Evolutionary conservation across 2,329 filamentous ascomycete species (phyloP).

Genomic region (Ceratocystis albifundus): DNA sequence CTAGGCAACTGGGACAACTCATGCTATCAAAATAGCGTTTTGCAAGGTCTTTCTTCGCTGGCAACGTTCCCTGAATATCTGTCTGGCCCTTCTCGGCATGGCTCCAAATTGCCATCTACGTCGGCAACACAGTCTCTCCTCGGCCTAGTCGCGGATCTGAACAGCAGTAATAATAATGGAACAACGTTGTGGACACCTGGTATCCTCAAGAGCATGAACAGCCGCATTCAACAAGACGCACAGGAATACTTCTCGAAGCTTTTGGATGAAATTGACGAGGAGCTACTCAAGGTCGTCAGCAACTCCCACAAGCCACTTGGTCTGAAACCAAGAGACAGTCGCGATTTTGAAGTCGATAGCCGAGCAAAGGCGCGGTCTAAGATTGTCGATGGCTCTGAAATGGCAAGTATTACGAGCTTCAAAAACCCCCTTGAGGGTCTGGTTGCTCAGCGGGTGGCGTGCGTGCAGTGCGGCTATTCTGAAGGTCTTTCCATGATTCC

Average conservation of each 20-base stretch:
- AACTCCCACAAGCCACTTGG: conserved; percentile 11
- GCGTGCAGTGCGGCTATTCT: conserved; percentile 71
- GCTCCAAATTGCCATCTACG: conserved; percentile 24
- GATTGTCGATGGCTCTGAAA: conserved; percentile 32
- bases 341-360: conserved; percentile 34
- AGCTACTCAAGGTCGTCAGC: conserved; percentile 44
- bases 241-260: conserved; percentile 95
- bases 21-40: conserved; percentile 93
- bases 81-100: conserved; percentile 31
- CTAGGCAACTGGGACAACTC: conserved; percentile 90
- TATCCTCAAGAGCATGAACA: conserved; percentile 81
- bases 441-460: conserved; percentile 78
- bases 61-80: conserved; percentile 58
- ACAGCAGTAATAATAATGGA: conserved; percentile 58
- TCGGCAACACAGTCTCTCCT: conserved; percentile 40
- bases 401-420: conserved; percentile 32
- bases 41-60: conserved; percentile 73
- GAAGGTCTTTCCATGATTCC: conserved; percentile 83
- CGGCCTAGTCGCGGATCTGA: conserved; percentile 57
- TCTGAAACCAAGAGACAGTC: conserved; percentile 28
- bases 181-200: conserved; percentile 69
- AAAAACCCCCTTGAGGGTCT: conserved; percentile 79
- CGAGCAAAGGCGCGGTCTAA: conserved; percentile 31
- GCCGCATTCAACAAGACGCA: conserved; percentile 91
- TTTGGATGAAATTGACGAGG: conserved; percentile 71